Evolutionary conservation across 179 eudicot genomes (phyloP), one percentile per base, ranked within the genome.

Genomic region (Beta corolliflora): DNA sequence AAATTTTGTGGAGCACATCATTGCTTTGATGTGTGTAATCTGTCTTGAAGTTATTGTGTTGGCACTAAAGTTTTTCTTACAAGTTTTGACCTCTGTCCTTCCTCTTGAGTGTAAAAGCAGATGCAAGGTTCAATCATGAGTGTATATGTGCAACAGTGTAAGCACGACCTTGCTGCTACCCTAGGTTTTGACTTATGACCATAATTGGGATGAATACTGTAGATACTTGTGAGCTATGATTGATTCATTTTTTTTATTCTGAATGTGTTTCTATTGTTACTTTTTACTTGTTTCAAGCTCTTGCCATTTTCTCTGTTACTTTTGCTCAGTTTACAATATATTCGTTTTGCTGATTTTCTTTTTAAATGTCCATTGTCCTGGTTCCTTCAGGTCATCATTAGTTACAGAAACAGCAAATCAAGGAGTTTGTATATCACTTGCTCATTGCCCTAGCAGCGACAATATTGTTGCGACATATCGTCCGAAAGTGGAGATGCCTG

Each of bases 341-440:
- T 19, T 9, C 15, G 56, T 5, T 7, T 72, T 55, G 5, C 7
- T 56, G 21, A 72, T 52, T 10, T 53, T 68, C 3, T 72, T 15
- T 12, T 71, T 10, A 36, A 1, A 75, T 56, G 44, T 61, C 29
- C 41, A 11, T 75, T 81, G 19, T 73, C 46, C 75, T 36, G 19
- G 67, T 61, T 44, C 29, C 69, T 75, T 56, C 76, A 95, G 99
- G 91, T 91, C 93, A 13, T 79, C 68, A 73, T 81, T 94, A 68
- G 69, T 95, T 76, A 85, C 94, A 44, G 97, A 83, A 80, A 87
- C 93, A 58, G 88, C 82, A 25, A 89, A 90, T 80, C 91, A 87
- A 84, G 99, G 98, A 85, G 93, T 94, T 85, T 95, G 99, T 85
- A 88, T 95, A 86, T 91, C 96, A 61, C 89, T 91, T 81, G 99